Evolutionary conservation across 2,329 filamentous ascomycete species (phyloP), one percentile per base, ranked within the genome.

Genomic region (Beauveria australis): DNA sequence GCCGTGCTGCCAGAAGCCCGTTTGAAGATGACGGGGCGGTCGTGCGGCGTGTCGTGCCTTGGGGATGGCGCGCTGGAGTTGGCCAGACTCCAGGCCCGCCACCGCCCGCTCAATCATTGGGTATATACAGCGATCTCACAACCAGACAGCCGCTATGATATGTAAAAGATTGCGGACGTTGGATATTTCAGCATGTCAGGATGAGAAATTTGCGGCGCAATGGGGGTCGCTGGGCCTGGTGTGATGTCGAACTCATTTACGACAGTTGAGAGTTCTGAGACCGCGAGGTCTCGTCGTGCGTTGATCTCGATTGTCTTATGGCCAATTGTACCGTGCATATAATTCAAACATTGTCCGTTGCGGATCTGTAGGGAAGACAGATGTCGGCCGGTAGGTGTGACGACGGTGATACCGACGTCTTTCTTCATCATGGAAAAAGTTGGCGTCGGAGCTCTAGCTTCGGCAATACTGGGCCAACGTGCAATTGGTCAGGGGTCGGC

Each of bases 91-190:
- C 72, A 84, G 72, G 71, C 75, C 77, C 63, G 78, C 77, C 46
- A 80, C 79, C 61, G 81, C 81, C 77, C 81, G 79, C 76, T 84
- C 81, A 67, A 84, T 79, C 81, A 84, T 83, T 71, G 74, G 75
- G 59, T 62, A 62, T 51, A 52, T 37, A 24, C 56, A 24, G 52
- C 56, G 40, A 40, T 28, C 28, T 22, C 30, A 49, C 30, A 53
- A 43, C 28, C 40, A 12, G 26, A 28, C 46, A 28, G 47, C 43
- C 54, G 44, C 48, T 46, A 37, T 51, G 44, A 19, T 12, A 28
- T 56, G 41, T 9, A 46, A 5, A 24, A 1, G 3, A 26, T 14
- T 51, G 43, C 16, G 26, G 22, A 14, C 4, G 26, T 47, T 28
- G 52, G 18, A 4, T 7, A 18, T 26, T 18, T 30, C 46, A 24